Base-by-base conservation (phyloP, 129 eudicot species). In the Flaveria brownii region DNA sequence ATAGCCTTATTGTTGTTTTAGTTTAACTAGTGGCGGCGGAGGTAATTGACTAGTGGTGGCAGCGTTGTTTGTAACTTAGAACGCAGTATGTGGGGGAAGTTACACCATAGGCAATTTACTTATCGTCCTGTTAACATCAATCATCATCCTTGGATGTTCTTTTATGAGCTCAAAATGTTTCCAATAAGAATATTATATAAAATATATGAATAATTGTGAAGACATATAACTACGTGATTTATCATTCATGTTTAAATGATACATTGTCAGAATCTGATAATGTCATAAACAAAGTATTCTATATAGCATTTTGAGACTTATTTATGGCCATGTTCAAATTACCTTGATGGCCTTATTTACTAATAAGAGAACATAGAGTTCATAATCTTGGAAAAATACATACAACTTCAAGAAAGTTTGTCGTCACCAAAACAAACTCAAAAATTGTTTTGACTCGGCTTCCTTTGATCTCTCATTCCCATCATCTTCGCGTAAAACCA, bases 371-470 rank as follows among this genome's bases (percentile, higher is more conserved):
- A 0, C 17, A 0, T 0, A 17, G 23, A 9, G 17, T 33, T 73
- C 23, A 22, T 39, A 30, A 61, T 52, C 74, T 52, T 36, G n/a
- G n/a, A 52, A 77, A 66, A 52, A 50, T 13, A 5, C 60, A 74
- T 49, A 50, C 30, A 76, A 18, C n/a, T 64, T 65, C 65, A 65
- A 50, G 66, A 51, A 51, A 76, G 33, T 14, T 15, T 10, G 30
- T 43, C n/a, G 13, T 42, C 56, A 16, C 6, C 47, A 10, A 2
- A 5, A 62, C 62, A 14, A 47, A 45, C 33, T 42, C 47, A 7
- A 52, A 54, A 55, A 10, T 1, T 60, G 18, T 43, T 46, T 75
- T 12, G 13, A 13, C n/a, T 42, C 42, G 3, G 23, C 67, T 18
- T 52, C 74, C 57, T 36, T 66, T 22, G 11, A 39, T 18, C 5